Conservation (phyloP, 805 yeast genomes). For the Hanseniaspora lindneri region DNA sequence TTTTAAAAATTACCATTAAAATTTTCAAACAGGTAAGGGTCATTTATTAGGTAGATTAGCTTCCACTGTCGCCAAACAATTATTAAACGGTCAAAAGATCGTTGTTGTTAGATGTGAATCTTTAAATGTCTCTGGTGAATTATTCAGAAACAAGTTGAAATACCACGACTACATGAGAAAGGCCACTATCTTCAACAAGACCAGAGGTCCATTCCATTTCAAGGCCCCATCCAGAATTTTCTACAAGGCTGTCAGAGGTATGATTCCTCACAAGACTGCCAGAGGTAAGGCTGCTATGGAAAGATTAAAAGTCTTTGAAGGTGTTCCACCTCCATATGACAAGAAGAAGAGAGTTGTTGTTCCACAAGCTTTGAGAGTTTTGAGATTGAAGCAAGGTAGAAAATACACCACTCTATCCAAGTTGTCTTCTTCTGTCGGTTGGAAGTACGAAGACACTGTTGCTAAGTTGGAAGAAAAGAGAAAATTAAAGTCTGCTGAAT, state of each 20-base stretch:
- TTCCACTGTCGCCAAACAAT: constrained; percentile 95
- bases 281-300: constrained; percentile 99
- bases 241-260: constrained; percentile 99
- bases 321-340: constrained; percentile 99
- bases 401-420: constrained; percentile 98
- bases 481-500: constrained; percentile 96
- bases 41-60: constrained; percentile 99
- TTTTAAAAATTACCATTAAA: background rate
- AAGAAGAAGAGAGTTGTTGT: constrained; percentile 99
- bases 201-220: constrained; percentile 99
- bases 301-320: constrained; percentile 98
- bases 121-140: constrained; percentile 98
- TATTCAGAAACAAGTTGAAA: constrained; percentile 99
- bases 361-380: constrained; percentile 98
- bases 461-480: constrained; percentile 98
- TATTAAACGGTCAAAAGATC: constrained; percentile 94
- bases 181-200: constrained; percentile 97
- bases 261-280: constrained; percentile 99
- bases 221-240: constrained; percentile 99
- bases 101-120: constrained; percentile 96
- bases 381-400: constrained; percentile 99
- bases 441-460: constrained; percentile 99
- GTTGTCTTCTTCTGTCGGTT: constrained; percentile 92
- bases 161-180: constrained; percentile 99
- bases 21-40: constrained; percentile 60